Percentiles rank a stretch among this genome's conserved stretches.
These are phyloP conservation scores for Sisymbrium altissimum DNA, from an alignment of 345 rosid genomes.

Conservation along the genomic window DNA sequence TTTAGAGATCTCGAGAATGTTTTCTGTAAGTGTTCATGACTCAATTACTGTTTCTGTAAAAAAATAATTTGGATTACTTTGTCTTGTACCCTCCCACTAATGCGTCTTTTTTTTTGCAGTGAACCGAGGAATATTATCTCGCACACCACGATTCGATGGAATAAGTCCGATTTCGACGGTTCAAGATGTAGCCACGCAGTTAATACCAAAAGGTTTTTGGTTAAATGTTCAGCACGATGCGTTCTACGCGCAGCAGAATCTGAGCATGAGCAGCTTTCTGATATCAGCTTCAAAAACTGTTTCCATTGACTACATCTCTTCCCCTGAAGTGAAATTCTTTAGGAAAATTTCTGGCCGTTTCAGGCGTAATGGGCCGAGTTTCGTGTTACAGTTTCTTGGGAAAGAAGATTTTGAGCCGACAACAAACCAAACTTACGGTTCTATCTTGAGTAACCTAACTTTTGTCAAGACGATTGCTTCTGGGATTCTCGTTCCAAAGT, in stretches of 20 bases:
- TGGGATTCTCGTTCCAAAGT: slow-evolving; percentile 76
- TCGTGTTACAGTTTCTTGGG: slow-evolving; percentile 51
- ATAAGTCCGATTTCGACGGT: slow-evolving; percentile 30
- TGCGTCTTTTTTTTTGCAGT: background rate
- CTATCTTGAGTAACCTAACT: slow-evolving; percentile 52
- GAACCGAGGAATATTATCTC: background rate
- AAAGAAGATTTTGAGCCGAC: slow-evolving; percentile 50
- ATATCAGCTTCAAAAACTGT: slow-evolving; percentile 41
- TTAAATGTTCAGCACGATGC: slow-evolving; percentile 73
- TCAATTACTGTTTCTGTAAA: background rate
- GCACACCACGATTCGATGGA: background rate
- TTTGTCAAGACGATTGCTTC: slow-evolving; percentile 78
- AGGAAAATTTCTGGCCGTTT: slow-evolving; percentile 40
- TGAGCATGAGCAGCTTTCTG: slow-evolving; percentile 57
- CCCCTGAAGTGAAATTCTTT: slow-evolving; percentile 76
- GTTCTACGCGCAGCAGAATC: slow-evolving; percentile 56
- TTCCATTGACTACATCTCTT: slow-evolving; percentile 55
- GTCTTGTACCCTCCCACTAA: background rate
- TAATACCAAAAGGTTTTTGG: slow-evolving; percentile 47
- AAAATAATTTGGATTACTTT: background rate
- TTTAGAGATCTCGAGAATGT: slow-evolving; percentile 30
- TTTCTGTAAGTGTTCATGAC: slow-evolving; percentile 29
- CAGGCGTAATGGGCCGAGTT: slow-evolving; percentile 35
- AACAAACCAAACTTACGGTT: slow-evolving; percentile 58
- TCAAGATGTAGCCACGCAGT: slow-evolving; percentile 26